Percentiles rank a stretch among this genome's conserved stretches.
Evolutionary conservation across 768 basidiomycete genomes (phyloP).

Genomic region (Arthromyces matolae): DNA sequence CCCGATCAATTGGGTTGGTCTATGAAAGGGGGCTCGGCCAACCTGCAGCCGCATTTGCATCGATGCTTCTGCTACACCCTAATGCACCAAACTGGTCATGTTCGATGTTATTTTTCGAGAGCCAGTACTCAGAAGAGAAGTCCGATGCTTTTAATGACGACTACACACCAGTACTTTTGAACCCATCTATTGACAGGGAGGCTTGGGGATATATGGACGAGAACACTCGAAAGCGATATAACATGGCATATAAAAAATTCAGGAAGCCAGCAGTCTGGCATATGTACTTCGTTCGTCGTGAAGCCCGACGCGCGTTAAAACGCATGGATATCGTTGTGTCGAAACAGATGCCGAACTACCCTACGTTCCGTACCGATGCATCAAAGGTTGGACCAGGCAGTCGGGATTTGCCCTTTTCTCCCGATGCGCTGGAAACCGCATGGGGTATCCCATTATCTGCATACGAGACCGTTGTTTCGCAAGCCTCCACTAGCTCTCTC

Average conservation of each 20-base stretch:
- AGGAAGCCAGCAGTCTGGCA: constrained; percentile 8
- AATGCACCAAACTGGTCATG: not conserved
- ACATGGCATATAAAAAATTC: not conserved
- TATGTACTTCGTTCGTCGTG: constrained; percentile 1
- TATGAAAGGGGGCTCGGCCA: not conserved
- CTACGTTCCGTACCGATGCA: not conserved
- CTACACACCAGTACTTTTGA: not conserved
- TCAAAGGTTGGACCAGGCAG: not conserved
- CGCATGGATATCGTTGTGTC: not conserved
- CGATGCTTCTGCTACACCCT: not conserved
- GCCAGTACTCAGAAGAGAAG: not conserved
- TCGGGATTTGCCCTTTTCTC: not conserved
- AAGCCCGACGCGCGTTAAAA: constrained; percentile 1
- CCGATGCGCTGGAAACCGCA: not conserved
- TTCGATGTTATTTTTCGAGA: not conserved
- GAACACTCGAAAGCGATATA: not conserved
- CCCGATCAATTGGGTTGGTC: not conserved
- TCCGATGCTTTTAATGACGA: not conserved
- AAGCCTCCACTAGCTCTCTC: too few species aligned
- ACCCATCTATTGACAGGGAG: not conserved
- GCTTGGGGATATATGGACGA: constrained; percentile 1
- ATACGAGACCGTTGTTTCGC: too few species aligned
- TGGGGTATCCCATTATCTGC: too few species aligned
- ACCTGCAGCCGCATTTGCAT: not conserved
- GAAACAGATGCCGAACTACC: not conserved